These are phyloP conservation scores for Rhexocercosporidium sp. DNA, from an alignment of 2,329 filamentous ascomycete species.

Conservation along the genomic window DNA sequence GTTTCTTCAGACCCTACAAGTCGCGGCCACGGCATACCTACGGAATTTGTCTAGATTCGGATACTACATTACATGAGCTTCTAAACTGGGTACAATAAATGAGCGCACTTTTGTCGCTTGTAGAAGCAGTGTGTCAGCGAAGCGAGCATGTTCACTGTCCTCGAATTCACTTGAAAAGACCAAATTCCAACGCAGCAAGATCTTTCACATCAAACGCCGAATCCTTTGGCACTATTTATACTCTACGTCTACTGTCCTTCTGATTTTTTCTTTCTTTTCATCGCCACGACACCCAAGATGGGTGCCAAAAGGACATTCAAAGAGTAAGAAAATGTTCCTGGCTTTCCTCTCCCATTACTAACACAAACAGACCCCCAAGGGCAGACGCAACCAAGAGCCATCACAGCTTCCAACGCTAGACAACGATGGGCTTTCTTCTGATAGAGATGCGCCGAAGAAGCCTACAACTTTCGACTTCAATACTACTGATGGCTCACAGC, in stretches of 20 bases:
- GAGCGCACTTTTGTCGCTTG: background rate
- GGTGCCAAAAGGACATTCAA: background rate
- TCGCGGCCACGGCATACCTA: background rate
- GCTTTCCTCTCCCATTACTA: background rate
- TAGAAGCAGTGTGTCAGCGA: background rate
- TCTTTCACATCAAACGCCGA: background rate
- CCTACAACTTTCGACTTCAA: no score
- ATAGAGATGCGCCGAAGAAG: background rate
- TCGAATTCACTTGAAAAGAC: background rate
- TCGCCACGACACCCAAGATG: background rate
- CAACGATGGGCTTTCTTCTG: background rate
- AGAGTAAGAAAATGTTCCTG: background rate
- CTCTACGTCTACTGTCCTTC: background rate
- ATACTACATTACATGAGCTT: background rate
- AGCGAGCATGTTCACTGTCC: background rate
- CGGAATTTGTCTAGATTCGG: background rate
- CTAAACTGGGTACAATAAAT: background rate
- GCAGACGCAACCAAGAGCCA: background rate
- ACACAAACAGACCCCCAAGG: background rate
- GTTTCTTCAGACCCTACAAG: background rate
- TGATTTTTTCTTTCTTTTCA: background rate
- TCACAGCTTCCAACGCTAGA: background rate
- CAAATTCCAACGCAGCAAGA: background rate
- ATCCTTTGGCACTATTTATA: background rate
- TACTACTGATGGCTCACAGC: no score